Percentiles rank a stretch among this genome's conserved stretches.
Conservation (phyloP, 192 early-diverging fungal species). For the Paraglomus brasilianum region DNA sequence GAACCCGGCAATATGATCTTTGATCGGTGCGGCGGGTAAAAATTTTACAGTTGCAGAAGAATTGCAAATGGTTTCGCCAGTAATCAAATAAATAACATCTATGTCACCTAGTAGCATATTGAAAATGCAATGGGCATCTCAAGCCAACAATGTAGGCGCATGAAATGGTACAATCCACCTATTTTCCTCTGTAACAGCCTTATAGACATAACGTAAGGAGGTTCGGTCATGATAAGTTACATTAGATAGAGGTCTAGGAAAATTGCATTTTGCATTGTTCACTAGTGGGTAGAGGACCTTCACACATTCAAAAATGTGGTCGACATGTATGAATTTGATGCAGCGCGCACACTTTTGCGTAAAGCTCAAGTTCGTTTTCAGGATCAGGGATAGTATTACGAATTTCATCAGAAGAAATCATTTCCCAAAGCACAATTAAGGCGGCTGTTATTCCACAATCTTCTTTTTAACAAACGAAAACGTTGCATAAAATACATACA, state of each 20-base stretch:
- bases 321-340: slow-evolving; percentile 9
- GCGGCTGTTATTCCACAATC: neutral
- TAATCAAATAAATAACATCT: neutral
- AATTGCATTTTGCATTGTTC: neutral
- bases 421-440: neutral
- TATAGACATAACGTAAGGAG: neutral
- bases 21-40: neutral
- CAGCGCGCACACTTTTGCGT: neutral
- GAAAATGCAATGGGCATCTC: neutral
- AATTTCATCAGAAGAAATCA: neutral
- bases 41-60: neutral
- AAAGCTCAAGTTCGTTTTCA: neutral
- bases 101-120: slow-evolving; percentile 7
- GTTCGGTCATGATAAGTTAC: neutral
- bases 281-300: no score
- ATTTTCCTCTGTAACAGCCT: neutral
- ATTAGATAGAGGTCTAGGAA: neutral
- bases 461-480: neutral
- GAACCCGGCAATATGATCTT: no score
- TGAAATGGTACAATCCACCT: neutral
- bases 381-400: neutral
- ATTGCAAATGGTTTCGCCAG: neutral
- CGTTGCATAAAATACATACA: neutral
- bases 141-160: neutral
- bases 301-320: neutral